Evolutionary conservation across 352 stramenopile genomes (phyloP), one percentile per base, ranked within the genome.

Genomic region (Globisporangium polare): DNA sequence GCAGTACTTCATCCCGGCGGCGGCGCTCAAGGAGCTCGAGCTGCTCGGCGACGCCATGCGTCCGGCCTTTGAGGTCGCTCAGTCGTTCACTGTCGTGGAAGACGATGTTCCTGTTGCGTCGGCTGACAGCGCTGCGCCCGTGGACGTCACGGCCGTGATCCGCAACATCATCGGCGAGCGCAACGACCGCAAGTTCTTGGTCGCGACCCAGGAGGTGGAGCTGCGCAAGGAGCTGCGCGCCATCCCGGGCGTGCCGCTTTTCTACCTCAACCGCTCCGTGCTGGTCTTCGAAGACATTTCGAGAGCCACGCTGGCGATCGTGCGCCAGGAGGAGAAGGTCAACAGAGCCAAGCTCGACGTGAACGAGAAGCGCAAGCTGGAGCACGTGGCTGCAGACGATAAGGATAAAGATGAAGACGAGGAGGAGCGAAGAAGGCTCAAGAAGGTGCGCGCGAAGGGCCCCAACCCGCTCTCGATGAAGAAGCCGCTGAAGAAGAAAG

Each of bases 281-380:
- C 72, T 95, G 18, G 86, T 95, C 61, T 95, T 95, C 59, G 86
- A 95, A 62, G 82, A 93, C 58, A 90, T 94, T 41, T 92, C 80
- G 35, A 66, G 73, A 10, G 80, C 84, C 3, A 95, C 86, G 54
- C 65, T 95, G 24, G 74, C 79, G 26, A 93, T 95, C 66, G 83
- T 91, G 39, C 83, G 86, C 4, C 75, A 92, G 56, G 76, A 93
- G 33, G 86, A 95, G 54, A 88, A 89, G 50, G 65, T 65, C 46
- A 90, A 89, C 57, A 74, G 78, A 68, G 63, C 76, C 55, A 88
- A 84, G 62, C 69, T 95, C 8, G 75, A 92, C 43, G 69, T 75
- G 49, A 82, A 85, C 60, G 86, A 93, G 64, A 92, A 90, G 69
- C 78, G 77, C 63, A 90, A 90, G 50, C 69, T 95, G 24, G 74